Base-by-base conservation (phyloP, 2,329 filamentous ascomycete species). In the Xylariales sp. region DNA sequence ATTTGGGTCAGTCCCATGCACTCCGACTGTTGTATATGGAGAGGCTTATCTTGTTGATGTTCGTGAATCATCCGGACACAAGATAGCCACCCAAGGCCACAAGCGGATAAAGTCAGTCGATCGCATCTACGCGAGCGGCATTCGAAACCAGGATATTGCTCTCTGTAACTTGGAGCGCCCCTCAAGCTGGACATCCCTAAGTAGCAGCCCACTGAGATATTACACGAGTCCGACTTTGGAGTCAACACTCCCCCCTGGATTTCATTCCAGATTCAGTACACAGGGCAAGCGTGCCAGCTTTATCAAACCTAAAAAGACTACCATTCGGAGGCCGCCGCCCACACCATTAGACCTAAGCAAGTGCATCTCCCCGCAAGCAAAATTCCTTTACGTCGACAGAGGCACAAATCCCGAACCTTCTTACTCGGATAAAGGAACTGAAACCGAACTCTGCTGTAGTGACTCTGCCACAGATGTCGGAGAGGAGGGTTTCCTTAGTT, bases 381-480 rank as follows among this genome's bases (percentile, higher is more conserved):
- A 45, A 6, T 16, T 14, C 14, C 40, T 38, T n/a, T 49, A 51
- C 33, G 40, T 48, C 14, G 42, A 47, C 29, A 47, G 42, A 19
- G 38, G 38, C 28, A 48, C 43, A 18, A 49, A 35, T 33, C 37
- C 54, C 6, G 47, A 56, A 23, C 57, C 51, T 14, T 44, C 45
- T 42, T 40, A 51, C 47, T 25, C 52, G 40, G 38, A 48, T 49
- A 13, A 50, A 35, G 33, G 38, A 5, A 48, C 45, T 5, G 32
- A 29, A 36, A 47, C 46, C 10, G 47, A 45, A 13, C 35, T 37
- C 6, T 18, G 45, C 0, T 67, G 65, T 37, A 55, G 66, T 14
- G 63, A 71, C 44, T 56, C 59, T 8, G 66, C 65, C 12, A 63
- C 61, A 0, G 63, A 70, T 48, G 55, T 58, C 2, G 53, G 51